Base-by-base conservation (phyloP, 768 basidiomycete genomes). In the Phaffia australis region DNA sequence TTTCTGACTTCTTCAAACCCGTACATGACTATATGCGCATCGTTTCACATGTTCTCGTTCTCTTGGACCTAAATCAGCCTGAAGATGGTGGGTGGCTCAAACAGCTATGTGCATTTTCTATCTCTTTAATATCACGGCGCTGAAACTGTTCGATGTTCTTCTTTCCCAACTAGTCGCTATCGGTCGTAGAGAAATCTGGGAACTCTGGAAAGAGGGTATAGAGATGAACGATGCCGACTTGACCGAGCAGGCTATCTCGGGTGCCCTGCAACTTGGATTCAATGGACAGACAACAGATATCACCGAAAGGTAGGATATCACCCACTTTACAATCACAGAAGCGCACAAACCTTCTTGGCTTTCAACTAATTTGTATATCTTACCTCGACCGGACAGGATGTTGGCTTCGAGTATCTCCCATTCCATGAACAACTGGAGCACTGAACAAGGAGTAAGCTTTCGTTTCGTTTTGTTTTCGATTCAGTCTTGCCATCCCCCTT, bases 161-260 rank as follows among this genome's bases (percentile, higher is more conserved):
- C 11, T n/a, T 21, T 25, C 35, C 21, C 63, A 42, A 7, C 15
- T 19, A 65, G 64, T 67, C 48, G 66, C 51, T 21, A 32, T 32
- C 23, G 66, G 66, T 29, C 60, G 66, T 56, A 42, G 42, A n/a
- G 66, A 67, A 42, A 60, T 67, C 30, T 67, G 60, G 66, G 66
- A 67, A 50, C 25, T 64, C 21, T 64, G 63, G 63, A 56, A 64
- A 42, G 63, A 64, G 47, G 63, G 50, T 19, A 64, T 48, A n/a
- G 63, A 64, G 42, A 47, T 19, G 30, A 46, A 56, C 3, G 63
- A 64, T 25, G 52, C 25, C 15, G 63, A 64, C 23, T 29, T 64
- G 21, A 35, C 57, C 23, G 30, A n/a, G 4, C 63, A 64, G 19
- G 63, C 63, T n/a, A 46, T 47, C 29, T 27, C 57, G n/a, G 63